phyloP scores from a whole-genome alignment of 169 alveolate genomes.

The Eimeria praecox region DNA sequence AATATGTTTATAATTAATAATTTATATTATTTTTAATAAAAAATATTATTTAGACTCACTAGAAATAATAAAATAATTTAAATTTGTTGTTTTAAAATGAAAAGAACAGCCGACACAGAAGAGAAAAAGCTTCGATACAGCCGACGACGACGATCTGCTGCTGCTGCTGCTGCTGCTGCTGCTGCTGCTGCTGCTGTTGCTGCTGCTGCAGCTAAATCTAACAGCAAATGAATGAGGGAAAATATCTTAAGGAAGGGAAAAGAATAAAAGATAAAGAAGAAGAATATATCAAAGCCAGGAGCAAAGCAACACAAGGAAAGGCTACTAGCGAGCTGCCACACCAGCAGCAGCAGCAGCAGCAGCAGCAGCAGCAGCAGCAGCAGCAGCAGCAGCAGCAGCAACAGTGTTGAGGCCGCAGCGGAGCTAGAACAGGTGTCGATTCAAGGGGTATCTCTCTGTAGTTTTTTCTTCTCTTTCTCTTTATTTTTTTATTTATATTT shows the following conservation, averaged over 20 bases:
- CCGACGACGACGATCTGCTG: neutral
- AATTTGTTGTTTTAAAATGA: neutral
- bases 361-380: neutral
- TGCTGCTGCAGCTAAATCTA: neutral
- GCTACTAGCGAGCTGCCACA: neutral
- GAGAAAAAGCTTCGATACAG: neutral
- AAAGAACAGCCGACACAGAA: neutral
- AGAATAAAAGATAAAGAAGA: neutral
- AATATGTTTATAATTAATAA: too few relatives aligned
- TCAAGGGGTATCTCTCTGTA: neutral
- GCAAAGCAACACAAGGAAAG: neutral
- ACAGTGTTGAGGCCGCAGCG: neutral
- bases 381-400: neutral
- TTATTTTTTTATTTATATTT: too few relatives aligned
- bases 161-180: neutral
- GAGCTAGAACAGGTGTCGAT: neutral
- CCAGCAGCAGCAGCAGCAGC: neutral
- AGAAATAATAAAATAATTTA: neutral
- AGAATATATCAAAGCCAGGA: neutral
- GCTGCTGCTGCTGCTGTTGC: neutral
- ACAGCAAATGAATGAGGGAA: neutral
- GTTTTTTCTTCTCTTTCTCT: neutral
- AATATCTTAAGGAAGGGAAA: constrained; percentile 1
- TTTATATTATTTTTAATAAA: too few relatives aligned
- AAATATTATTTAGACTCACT: neutral